Conservation (phyloP, 2,329 filamentous ascomycete species). For the Fusarium sp. region DNA sequence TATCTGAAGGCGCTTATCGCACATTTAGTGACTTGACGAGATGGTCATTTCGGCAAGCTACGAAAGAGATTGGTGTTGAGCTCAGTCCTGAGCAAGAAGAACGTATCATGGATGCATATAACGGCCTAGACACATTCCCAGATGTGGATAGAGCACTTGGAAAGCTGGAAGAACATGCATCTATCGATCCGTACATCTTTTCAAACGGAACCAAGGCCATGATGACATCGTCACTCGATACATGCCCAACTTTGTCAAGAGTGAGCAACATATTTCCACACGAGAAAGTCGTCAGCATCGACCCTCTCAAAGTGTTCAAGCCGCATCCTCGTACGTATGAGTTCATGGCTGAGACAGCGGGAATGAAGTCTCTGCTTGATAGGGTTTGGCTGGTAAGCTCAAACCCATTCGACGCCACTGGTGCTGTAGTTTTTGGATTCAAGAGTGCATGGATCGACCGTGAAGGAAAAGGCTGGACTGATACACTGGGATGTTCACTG, state of each 20-base stretch:
- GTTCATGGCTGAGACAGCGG: conserved; percentile 63
- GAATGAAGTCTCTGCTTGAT: conserved; percentile 54
- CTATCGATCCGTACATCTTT: conserved; percentile 69
- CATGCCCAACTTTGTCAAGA: conserved; percentile 52
- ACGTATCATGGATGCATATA: conserved; percentile 70
- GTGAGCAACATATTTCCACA: conserved; percentile 46
- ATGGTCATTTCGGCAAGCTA: conserved; percentile 69
- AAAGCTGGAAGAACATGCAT: conserved; percentile 51
- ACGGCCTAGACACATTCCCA: conserved; percentile 69
- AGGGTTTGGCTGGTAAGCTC: conserved; percentile 75
- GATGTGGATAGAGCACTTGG: conserved; percentile 67
- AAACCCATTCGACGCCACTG: conserved; percentile 78
- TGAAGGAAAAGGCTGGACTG: conserved; percentile 69
- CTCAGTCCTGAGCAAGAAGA: conserved; percentile 56
- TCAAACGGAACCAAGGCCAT: conserved; percentile 74
- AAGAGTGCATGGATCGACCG: conserved; percentile 75
- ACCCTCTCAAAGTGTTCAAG: conserved; percentile 70
- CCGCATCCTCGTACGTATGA: conserved; percentile 69
- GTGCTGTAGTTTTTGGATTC: conserved; percentile 69
- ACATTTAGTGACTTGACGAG: conserved; percentile 70
- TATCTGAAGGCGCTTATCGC: conserved; percentile 55
- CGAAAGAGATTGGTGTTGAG: conserved; percentile 63
- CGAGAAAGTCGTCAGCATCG: conserved; percentile 66
- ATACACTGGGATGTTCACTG: conserved; percentile 62
- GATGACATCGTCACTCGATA: conserved; percentile 67